Conservation (phyloP, 805 yeast genomes). For the Wickerhamiella azymoides region DNA sequence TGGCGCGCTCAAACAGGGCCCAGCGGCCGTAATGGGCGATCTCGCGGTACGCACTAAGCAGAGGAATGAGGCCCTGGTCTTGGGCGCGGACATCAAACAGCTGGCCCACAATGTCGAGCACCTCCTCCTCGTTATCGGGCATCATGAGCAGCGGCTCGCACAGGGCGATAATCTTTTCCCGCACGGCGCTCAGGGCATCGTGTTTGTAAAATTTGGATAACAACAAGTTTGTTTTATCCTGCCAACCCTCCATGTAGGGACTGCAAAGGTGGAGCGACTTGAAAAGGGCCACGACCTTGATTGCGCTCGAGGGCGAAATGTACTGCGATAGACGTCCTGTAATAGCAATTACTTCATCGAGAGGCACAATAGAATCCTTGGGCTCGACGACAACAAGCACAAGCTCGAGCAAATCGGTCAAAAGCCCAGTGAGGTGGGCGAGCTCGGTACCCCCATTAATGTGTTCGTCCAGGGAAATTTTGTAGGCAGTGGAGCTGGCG, state of each 20-base stretch:
- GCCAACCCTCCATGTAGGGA: slow-evolving; percentile 40
- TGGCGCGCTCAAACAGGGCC: slow-evolving; percentile 7
- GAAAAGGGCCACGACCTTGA: slow-evolving; percentile 36
- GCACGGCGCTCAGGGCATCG: slow-evolving; percentile 15
- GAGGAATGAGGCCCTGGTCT: slow-evolving; percentile 8
- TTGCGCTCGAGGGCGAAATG: slow-evolving; percentile 29
- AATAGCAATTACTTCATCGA: slow-evolving; percentile 25
- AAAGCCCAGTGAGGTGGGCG: not conserved
- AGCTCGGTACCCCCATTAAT: not conserved
- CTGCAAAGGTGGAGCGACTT: slow-evolving; percentile 39
- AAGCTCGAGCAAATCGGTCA: slow-evolving; percentile 8
- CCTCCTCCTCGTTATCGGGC: slow-evolving; percentile 10
- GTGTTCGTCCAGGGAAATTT: not conserved
- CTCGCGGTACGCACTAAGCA: slow-evolving; percentile 12
- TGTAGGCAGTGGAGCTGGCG: not conserved
- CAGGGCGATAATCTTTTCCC: slow-evolving; percentile 25
- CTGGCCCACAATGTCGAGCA: slow-evolving; percentile 9
- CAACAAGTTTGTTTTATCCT: slow-evolving; percentile 31
- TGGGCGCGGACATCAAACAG: slow-evolving; percentile 11
- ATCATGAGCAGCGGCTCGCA: slow-evolving; percentile 19
- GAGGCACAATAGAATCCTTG: slow-evolving; percentile 16
- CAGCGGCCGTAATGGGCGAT: slow-evolving; percentile 9
- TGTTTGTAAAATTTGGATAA: slow-evolving; percentile 33
- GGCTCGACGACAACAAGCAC: slow-evolving; percentile 26
- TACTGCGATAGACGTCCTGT: slow-evolving; percentile 20